Base-by-base conservation (phyloP, 768 basidiomycete species). In the Candolleomyces efflorescens region DNA sequence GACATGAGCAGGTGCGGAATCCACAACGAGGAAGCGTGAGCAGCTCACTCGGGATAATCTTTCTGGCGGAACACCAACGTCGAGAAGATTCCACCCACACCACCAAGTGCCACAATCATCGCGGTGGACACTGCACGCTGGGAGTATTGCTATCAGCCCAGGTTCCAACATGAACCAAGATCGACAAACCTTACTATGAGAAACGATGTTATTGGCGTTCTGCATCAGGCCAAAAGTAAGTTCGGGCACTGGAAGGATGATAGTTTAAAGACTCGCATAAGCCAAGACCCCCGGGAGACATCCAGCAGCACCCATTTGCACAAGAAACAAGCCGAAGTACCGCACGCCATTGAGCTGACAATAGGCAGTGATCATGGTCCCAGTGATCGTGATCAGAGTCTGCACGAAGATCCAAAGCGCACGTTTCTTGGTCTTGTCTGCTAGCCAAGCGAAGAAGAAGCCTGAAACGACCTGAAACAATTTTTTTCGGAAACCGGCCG, bases 121-220 rank as follows among this genome's bases (percentile, higher is more conserved):
- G 73, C 74, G 4, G 71, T 75, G 18, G 72, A 71, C 6, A 79
- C 73, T 13, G 75, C 66, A 38, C 76, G 73, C 65, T 76, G 73
- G 27, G 64, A 67, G 6, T 6, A 10, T 11, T 2, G 0, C 26
- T 4, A 15, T 50, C 17, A 26, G 18, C 5, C n/a, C 3, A 11
- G 23, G 27, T 7, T 12, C 12, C 49, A 22, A 2, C 1, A 10
- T 9, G 11, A n/a, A 2, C 17, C 1, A 7, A 20, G 15, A 12
- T n/a, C 24, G 12, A 32, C 23, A 26, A 26, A 50, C 49, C 27
- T 50, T 82, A n/a, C 76, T 75, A 58, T 75, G 71, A 2, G 71
- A 67, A 18, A 70, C 68, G 22, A 73, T 63, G 56, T 74, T 74
- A 44, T 74, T 75, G 39, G 72, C 63, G 48, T 63, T 68, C 74